phyloP scores from a whole-genome alignment of 345 rosid genomes.

The Gossypium mustelinum region DNA sequence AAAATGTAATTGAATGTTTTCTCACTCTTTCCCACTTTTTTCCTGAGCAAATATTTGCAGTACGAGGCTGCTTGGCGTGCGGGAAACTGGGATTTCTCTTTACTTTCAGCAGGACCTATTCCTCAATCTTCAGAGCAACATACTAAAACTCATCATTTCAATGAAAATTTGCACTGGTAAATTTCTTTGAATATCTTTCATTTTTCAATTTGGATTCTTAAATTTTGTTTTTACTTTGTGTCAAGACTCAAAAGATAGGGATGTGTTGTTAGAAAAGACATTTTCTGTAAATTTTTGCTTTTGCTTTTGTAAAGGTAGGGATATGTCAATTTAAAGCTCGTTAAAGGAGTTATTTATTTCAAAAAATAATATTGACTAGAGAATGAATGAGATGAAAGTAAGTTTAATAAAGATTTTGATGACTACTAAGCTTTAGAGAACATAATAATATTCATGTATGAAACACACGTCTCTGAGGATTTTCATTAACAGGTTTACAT shows the following conservation, averaged over 20 bases:
- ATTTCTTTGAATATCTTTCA: constrained; percentile 15
- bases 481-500: not conserved
- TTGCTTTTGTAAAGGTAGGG: too few relatives aligned
- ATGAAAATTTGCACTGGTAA: constrained; percentile 83
- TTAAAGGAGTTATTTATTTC: not conserved
- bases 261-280: not conserved
- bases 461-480: not conserved
- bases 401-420: not conserved
- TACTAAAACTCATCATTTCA: constrained; percentile 49
- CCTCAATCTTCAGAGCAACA: constrained; percentile 38
- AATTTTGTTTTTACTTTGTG: not conserved
- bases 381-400: constrained; percentile 7
- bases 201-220: not conserved
- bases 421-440: constrained; percentile 6
- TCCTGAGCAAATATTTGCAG: constrained; percentile 40
- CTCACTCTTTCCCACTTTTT: not conserved
- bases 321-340: not conserved
- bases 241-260: not conserved
- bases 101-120: constrained; percentile 43
- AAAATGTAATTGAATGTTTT: not conserved
- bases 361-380: not conserved
- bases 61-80: constrained; percentile 98
- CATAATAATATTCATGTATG: not conserved
- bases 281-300: not conserved
- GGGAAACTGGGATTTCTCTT: constrained; percentile 94